phyloP scores from a whole-genome alignment of 2,329 filamentous ascomycete genomes.

The Knoxdaviesia capensis region DNA sequence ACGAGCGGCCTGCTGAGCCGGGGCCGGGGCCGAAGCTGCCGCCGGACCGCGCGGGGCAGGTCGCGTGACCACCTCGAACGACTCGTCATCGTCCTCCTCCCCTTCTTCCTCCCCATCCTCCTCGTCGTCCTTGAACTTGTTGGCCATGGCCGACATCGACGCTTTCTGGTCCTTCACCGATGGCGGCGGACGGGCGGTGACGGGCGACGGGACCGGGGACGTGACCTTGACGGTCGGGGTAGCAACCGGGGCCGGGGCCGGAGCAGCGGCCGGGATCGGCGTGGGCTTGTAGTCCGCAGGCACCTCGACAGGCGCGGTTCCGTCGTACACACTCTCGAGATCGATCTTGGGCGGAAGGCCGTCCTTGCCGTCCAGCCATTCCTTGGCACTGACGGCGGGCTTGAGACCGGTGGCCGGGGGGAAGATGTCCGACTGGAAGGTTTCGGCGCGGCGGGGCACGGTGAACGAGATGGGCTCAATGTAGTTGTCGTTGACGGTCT shows the following conservation, averaged over 20 bases:
- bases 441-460: conserved; percentile 79
- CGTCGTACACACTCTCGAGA: conserved; percentile 79
- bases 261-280: conserved; percentile 17
- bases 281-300: conserved; percentile 35
- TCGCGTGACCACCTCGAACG: conserved; percentile 72
- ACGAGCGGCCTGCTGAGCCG: conserved; percentile 10
- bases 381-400: conserved; percentile 56
- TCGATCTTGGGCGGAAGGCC: conserved; percentile 80
- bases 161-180: conserved; percentile 69
- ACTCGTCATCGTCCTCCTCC: conserved; percentile 49
- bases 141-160: conserved; percentile 69
- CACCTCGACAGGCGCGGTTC: conserved; percentile 60
- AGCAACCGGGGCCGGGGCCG: conserved; percentile 18
- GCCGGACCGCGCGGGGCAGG: conserved; percentile 37
- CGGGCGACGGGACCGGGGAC: conserved; percentile 6
- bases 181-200: conserved; percentile 25
- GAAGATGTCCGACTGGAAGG: conserved; percentile 94
- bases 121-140: conserved; percentile 63
- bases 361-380: conserved; percentile 78
- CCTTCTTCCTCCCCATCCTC: conserved; percentile 37
- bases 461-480: conserved; percentile 97
- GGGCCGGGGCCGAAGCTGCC: conserved; percentile 13
- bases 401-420: conserved; percentile 67
- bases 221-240: conserved; percentile 9
- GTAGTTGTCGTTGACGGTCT: conserved; percentile 86